A percentile compares a stretch with the other conserved stretches of the same genome.
Evolutionary conservation across 1,139 yeast genomes (phyloP).

Genomic region (Candida mesenterica): DNA sequence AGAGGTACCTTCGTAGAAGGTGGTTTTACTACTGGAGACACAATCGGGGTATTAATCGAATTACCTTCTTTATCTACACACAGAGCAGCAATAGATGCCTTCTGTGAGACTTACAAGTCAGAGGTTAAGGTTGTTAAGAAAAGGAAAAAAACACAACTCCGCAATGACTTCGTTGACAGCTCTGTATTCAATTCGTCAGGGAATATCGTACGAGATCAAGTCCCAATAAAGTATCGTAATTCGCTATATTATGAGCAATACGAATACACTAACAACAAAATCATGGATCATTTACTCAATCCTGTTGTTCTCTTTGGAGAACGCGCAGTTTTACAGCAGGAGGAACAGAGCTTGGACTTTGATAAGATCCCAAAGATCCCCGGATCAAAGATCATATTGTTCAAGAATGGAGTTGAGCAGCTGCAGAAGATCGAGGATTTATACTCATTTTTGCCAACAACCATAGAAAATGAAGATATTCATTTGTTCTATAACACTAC

Average conservation of each 20-base stretch:
- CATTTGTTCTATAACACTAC: conserved; percentile 32
- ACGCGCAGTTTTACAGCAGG: conserved; percentile 44
- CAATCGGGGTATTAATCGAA: conserved; percentile 73
- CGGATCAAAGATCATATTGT: conserved; percentile 61
- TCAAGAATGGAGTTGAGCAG: conserved; percentile 68
- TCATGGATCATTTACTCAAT: conserved; percentile 71
- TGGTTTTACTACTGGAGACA: conserved; percentile 74
- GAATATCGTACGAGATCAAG: conserved; percentile 70
- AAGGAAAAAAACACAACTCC: conserved; percentile 14
- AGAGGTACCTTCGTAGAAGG: conserved; percentile 36
- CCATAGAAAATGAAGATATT: conserved; percentile 27
- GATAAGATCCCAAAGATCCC: conserved; percentile 45
- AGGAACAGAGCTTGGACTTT: conserved; percentile 17
- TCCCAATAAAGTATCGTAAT: conserved; percentile 81
- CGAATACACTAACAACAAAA: conserved; percentile 76
- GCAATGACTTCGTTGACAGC: conserved; percentile 5
- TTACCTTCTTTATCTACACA: conserved; percentile 59
- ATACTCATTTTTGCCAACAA: conserved; percentile 70
- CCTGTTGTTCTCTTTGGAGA: conserved; percentile 75
- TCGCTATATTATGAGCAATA: conserved; percentile 80
- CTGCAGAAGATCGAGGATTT: conserved; percentile 69
- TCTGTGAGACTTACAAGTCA: conserved; percentile 16
- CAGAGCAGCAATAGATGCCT: conserved; percentile 24
- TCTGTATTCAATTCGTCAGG: conserved; percentile 21
- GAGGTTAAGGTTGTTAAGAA: conserved; percentile 15